Conservation (phyloP, 805 yeast genomes). For the Blastobotrys americana region DNA sequence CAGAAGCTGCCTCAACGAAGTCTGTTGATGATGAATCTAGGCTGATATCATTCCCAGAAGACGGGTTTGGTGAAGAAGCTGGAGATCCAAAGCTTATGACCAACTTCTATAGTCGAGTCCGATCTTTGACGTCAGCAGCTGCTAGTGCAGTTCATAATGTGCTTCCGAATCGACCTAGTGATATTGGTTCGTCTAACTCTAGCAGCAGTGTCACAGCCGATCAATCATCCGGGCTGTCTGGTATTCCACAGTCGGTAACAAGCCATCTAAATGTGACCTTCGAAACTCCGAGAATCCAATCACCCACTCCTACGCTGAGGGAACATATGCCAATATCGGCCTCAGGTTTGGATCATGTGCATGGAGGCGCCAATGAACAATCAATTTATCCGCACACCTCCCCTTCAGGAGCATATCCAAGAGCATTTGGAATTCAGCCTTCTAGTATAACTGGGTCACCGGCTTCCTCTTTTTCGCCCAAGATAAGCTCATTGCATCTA, state of each 20-base stretch:
- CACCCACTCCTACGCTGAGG: neutral
- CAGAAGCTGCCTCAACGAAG: neutral
- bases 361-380: neutral
- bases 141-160: constrained; percentile 20
- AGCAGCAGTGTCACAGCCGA: neutral
- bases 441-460: too few species aligned
- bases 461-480: neutral
- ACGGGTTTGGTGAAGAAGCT: constrained; percentile 16
- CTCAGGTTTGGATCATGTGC: neutral
- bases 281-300: too few species aligned
- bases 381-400: too few species aligned
- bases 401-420: too few species aligned
- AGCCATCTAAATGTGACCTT: neutral
- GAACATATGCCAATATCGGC: neutral
- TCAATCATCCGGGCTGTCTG: neutral
- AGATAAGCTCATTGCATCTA: neutral
- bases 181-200: too few species aligned
- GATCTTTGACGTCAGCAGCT: constrained; percentile 20
- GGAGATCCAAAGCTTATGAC: constrained; percentile 16
- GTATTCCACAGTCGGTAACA: too few species aligned
- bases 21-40: neutral
- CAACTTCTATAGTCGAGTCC: constrained; percentile 19
- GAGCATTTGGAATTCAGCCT: too few species aligned
- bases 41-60: constrained; percentile 21
- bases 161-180: constrained; percentile 6